Evolutionary conservation across 257 asterid species (phyloP), one percentile per base, ranked within the genome.

Genomic region (Schizonepeta tenuifolia): DNA sequence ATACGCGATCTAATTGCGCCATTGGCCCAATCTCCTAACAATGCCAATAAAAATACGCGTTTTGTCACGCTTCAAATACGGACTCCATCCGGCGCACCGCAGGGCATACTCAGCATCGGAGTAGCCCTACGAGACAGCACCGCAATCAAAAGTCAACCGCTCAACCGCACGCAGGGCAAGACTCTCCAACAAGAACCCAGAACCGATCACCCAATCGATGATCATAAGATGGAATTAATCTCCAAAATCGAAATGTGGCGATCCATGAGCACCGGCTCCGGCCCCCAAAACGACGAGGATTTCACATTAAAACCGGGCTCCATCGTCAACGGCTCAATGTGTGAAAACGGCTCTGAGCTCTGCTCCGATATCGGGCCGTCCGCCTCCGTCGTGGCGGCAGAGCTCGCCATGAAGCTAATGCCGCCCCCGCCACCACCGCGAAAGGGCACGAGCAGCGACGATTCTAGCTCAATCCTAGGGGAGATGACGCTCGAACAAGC

Each of bases 301-400:
- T 89, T 81, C 62, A 83, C 80, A 0, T n/a, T 15, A 4, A 84
- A 88, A 35, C 65, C 79, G 8, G 96, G 92, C 2, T 79, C 84
- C 6, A 49, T 80, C 17, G 70, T 72, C 8, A 81, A 84, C 13
- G 73, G 73, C 15, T 74, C 80, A 1, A 17, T 33, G 35, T 67
- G 72, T 3, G 75, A 72, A 1, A 80, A 82, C 9, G 84, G 84
- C 0, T 87, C 96, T 4, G 97, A 85, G 20, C 35, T 90, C 0
- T 88, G 89, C 74, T 92, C 98, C 0, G 98, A 92, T 17, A 79
- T 92, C 0, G 98, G 98, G 3, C 97, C 97, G 0, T 88, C 97
- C 0, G 95, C 96, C 5, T 88, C 97, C 3, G 73, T 92, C 40
- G 96, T 92, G 76, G 98, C 92, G 0, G 96, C 85, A 1, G 93